Evolutionary conservation across 352 stramenopile species (phyloP), one percentile per base, ranked within the genome.

Genomic region (Pythium dissotocum): DNA sequence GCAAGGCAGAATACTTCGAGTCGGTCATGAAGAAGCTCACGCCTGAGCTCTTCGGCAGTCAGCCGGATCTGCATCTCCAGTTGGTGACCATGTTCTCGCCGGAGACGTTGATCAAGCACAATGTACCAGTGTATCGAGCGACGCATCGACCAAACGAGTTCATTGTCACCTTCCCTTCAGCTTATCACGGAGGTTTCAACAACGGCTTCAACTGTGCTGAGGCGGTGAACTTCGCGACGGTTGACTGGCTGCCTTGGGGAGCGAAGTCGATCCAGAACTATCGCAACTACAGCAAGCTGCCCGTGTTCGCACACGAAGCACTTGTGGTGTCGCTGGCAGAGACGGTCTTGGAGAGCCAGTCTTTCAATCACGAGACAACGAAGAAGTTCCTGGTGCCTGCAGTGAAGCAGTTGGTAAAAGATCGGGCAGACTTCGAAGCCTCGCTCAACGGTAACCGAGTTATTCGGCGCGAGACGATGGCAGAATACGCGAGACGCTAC

Each of bases 171-270:
- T 99, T 99, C 69, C 98, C 98, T 52, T 97, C 95, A 4, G 89
- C 97, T 0, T 99, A 99, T 70, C 98, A 99, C 72, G 90, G 87
- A 42, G 98, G 98, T 10, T 99, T 99, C 65, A 99, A 97, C 75
- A 94, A 98, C 51, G 98, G 97, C 8, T 98, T 99, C 55, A 99
- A 97, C 56, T 91, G 90, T 54, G 91, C 88, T 2, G 91, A 97
- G 65, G 91, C 91, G 6, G 90, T 97, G 4, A 97, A 97, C 61
- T 97, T 97, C 69, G 91, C 91, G 2, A 95, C 89, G 0, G 60
- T 94, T 28, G 89, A 97, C 63, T 97, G 91, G 91, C 54, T 97
- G 7, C 83, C 91, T 0, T 97, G 82, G 78, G 91, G 91, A 12
- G 72, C 79, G 33, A 84, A 84, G 57, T 91, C 80, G 5, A 74